phyloP scores from a whole-genome alignment of 2,329 filamentous ascomycete species.

The Thelonectria blattea region DNA sequence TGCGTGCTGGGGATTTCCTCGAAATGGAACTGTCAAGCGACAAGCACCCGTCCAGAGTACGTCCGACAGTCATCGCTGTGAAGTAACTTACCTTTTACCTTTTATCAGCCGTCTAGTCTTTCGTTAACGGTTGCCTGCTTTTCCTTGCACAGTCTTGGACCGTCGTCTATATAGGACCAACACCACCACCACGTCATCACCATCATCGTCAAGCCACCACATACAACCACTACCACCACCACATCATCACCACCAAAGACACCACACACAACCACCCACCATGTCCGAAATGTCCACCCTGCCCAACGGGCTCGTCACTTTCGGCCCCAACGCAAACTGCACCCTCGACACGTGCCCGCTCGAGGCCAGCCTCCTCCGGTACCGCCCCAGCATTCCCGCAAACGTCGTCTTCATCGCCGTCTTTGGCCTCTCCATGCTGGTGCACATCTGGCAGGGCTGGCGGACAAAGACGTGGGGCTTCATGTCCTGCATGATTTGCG shows the following conservation, averaged over 20 bases:
- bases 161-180: too few relatives aligned
- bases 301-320: constrained; percentile 33
- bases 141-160: too few relatives aligned
- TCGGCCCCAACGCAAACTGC: constrained; percentile 34
- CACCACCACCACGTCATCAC: too few relatives aligned
- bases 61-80: background rate
- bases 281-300: constrained; percentile 20
- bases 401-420: constrained; percentile 30
- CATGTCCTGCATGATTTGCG: constrained; percentile 56
- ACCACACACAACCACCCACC: background rate
- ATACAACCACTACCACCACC: too few relatives aligned
- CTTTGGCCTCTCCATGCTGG: constrained; percentile 27
- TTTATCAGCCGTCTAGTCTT: too few relatives aligned
- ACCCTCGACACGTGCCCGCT: constrained; percentile 35
- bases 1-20: background rate
- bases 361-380: constrained; percentile 33
- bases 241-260: background rate
- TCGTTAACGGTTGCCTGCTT: too few relatives aligned
- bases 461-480: constrained; percentile 45
- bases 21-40: background rate
- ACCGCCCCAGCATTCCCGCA: constrained; percentile 31
- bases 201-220: too few relatives aligned
- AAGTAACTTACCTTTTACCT: constrained; percentile 61
- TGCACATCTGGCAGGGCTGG: constrained; percentile 31
- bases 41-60: background rate